A percentile compares a stretch with the other conserved stretches of the same genome.
phyloP scores from a whole-genome alignment of 129 eudicot species.

The Flaveria robusta region DNA sequence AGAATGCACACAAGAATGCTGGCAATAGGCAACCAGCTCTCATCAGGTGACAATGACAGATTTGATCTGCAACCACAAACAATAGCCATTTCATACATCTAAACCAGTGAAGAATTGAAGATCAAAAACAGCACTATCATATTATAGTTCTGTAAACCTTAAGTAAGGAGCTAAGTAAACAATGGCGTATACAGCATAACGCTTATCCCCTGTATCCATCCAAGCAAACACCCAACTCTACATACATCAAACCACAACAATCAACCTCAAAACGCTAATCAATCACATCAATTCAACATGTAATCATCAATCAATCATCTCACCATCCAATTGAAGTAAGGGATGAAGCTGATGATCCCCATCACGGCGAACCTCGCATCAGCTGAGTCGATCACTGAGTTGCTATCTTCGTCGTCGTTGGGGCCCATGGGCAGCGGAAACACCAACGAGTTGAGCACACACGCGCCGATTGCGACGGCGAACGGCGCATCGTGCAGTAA shows the following conservation, averaged over 20 bases:
- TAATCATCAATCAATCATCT: background rate
- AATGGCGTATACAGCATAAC: slow-evolving; percentile 74
- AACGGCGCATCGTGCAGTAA: slow-evolving; percentile 67
- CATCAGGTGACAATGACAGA: slow-evolving; percentile 84
- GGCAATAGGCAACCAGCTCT: slow-evolving; percentile 94
- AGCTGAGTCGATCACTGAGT: slow-evolving; percentile 56
- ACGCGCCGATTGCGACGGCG: slow-evolving; percentile 76
- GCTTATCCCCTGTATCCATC: slow-evolving; percentile 79
- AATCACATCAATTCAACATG: background rate
- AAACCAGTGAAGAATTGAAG: background rate
- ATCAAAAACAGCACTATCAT: background rate
- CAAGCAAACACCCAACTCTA: slow-evolving; percentile 99
- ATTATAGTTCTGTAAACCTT: slow-evolving; percentile 44
- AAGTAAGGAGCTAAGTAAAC: slow-evolving; percentile 91
- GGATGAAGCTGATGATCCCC: slow-evolving; percentile 93
- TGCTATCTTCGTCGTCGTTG: slow-evolving; percentile 56
- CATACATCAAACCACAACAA: slow-evolving; percentile 4
- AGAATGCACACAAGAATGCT: slow-evolving; percentile 83
- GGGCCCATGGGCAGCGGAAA: slow-evolving; percentile 49
- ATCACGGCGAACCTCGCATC: slow-evolving; percentile 90
- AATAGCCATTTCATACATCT: background rate
- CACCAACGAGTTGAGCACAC: slow-evolving; percentile 67
- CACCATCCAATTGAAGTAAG: slow-evolving; percentile 98
- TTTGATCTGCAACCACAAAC: slow-evolving; percentile 51
- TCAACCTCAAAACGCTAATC: background rate